These are phyloP conservation scores for Cryphonectria parasitica DNA, from an alignment of 2,329 filamentous ascomycete species.

Conservation along the genomic window DNA sequence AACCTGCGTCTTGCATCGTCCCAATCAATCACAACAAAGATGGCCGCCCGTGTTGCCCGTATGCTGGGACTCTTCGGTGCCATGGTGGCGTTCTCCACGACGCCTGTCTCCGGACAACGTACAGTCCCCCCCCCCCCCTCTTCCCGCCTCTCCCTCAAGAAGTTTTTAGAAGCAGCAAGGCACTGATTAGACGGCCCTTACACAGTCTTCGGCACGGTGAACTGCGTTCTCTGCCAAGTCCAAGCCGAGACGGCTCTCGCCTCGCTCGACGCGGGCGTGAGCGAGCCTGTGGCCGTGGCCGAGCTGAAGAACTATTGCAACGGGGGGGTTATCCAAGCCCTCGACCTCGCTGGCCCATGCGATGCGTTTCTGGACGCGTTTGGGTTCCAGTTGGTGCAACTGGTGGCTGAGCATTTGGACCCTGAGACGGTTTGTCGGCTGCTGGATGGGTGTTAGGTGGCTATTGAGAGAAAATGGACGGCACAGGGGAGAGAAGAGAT, in stretches of 20 bases:
- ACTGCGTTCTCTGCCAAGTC: background rate
- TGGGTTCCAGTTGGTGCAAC: background rate
- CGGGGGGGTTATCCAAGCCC: background rate
- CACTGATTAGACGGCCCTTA: background rate
- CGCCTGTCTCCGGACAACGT: background rate
- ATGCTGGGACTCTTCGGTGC: background rate
- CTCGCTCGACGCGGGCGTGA: background rate
- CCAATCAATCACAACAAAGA: background rate
- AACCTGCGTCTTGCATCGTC: background rate
- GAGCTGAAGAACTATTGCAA: background rate
- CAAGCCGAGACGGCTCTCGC: conserved; percentile 4
- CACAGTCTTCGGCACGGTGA: background rate
- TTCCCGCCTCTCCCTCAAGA: background rate
- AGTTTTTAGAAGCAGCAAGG: background rate
- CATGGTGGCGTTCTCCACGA: background rate
- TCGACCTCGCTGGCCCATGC: background rate
- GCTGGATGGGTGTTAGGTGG: background rate
- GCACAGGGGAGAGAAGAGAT: background rate
- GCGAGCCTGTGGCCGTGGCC: background rate
- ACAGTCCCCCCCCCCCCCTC: background rate
- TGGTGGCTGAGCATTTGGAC: background rate
- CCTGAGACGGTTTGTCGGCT: background rate
- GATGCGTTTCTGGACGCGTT: background rate
- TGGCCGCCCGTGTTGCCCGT: background rate
- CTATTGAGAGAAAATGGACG: background rate